Percentiles rank a stretch among this genome's conserved stretches.
phyloP scores from a whole-genome alignment of 1,284 basidiomycete genomes.

The Amylostereum chailletii region DNA sequence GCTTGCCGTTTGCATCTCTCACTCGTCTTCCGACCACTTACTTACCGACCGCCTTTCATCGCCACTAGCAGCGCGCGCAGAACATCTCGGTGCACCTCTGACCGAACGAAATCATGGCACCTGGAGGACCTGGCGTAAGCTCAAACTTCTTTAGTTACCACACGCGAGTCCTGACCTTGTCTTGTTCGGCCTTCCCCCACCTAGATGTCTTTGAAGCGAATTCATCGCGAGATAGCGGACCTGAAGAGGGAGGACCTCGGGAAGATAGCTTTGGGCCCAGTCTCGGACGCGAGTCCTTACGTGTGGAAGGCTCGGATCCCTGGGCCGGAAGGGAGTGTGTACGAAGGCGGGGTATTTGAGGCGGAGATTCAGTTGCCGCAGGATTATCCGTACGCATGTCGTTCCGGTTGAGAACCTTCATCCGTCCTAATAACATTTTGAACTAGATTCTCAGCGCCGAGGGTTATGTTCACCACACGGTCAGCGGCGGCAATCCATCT shows the following conservation, averaged over 20 bases:
- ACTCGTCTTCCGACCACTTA: no score
- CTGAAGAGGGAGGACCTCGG: constrained; percentile 80
- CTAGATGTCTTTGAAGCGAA: constrained; percentile 80
- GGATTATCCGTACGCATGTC: constrained; percentile 73
- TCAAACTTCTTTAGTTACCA: background rate
- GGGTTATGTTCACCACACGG: constrained; percentile 71
- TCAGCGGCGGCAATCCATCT: constrained; percentile 21
- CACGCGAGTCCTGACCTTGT: background rate
- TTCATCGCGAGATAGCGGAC: constrained; percentile 82
- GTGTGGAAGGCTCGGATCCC: constrained; percentile 56
- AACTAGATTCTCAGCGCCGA: constrained; percentile 75
- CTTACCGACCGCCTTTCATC: no score
- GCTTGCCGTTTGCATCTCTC: no score
- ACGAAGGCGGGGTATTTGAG: constrained; percentile 81
- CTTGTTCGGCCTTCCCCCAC: background rate
- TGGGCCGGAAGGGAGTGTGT: constrained; percentile 78
- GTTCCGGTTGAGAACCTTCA: background rate
- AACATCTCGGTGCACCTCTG: no score
- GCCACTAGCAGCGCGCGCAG: no score
- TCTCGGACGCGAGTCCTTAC: constrained; percentile 38
- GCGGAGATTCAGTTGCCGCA: constrained; percentile 62
- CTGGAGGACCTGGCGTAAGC: constrained; percentile 1
- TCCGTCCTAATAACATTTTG: constrained; percentile 7
- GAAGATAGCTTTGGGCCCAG: constrained; percentile 59
- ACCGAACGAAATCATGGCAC: background rate